phyloP scores from a whole-genome alignment of 2,329 filamentous ascomycete species.

The Arthroderma sp. region DNA sequence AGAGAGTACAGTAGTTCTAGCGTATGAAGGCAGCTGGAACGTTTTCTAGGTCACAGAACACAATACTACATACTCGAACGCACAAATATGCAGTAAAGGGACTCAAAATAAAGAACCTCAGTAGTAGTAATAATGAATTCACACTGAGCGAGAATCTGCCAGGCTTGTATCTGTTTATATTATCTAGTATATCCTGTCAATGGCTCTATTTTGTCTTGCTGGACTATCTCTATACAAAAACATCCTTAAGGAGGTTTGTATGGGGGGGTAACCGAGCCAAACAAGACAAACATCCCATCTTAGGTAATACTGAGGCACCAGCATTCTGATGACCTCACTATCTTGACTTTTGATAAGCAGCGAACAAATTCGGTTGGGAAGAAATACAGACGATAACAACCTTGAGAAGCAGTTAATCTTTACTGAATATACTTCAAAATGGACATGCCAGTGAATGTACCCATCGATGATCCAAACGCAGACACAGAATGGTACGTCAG shows the following conservation, averaged over 20 bases:
- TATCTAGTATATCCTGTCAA: not conserved
- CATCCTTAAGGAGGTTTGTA: not conserved
- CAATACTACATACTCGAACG: too few species aligned
- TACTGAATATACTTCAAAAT: slow-evolving; percentile 22
- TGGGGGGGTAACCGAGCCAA: slow-evolving; percentile 7
- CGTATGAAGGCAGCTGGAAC: too few species aligned
- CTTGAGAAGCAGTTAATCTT: not conserved
- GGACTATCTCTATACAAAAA: not conserved
- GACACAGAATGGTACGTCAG: slow-evolving; percentile 81
- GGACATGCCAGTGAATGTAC: slow-evolving; percentile 58
- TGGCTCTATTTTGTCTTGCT: not conserved
- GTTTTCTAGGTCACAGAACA: too few species aligned
- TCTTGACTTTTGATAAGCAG: not conserved
- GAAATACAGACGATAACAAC: not conserved
- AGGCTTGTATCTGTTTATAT: too few species aligned
- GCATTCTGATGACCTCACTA: slow-evolving; percentile 16
- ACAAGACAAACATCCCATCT: slow-evolving; percentile 15
- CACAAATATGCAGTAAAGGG: too few species aligned
- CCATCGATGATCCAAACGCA: slow-evolving; percentile 87
- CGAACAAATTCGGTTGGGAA: not conserved
- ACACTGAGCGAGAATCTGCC: too few species aligned
- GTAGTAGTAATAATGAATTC: too few species aligned
- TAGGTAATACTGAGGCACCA: not conserved
- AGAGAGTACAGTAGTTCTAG: too few species aligned
- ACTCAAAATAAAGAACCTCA: too few species aligned